Percentiles rank a stretch among this genome's conserved stretches.
These are phyloP conservation scores for Isochrysis galbana DNA, from an alignment of 78 protist species.

Conservation along the genomic window DNA sequence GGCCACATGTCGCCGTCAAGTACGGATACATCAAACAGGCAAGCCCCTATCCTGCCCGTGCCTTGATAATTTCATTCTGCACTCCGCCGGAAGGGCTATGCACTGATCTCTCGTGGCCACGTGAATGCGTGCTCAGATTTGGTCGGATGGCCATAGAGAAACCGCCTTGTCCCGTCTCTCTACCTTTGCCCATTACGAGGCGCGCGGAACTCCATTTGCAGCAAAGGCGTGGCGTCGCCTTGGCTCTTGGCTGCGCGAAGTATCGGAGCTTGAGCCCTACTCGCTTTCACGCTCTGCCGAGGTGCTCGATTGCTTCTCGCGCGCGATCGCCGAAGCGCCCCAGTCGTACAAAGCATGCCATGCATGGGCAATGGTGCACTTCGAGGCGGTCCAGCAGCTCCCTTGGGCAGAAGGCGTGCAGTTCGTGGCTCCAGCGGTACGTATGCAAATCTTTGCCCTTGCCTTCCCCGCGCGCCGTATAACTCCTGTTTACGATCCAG, in stretches of 20 bases:
- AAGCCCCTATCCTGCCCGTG: no score
- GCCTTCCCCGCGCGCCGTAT: no score
- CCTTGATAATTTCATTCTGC: no score
- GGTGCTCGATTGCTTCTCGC: conserved; percentile 43
- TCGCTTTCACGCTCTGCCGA: background rate
- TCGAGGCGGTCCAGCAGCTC: background rate
- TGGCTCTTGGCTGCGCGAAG: background rate
- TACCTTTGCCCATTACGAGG: background rate
- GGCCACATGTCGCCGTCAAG: no score
- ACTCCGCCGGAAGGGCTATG: no score
- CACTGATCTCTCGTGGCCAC: no score
- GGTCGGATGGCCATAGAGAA: conserved; percentile 65
- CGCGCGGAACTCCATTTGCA: background rate
- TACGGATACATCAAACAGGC: conserved; percentile 56
- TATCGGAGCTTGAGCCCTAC: background rate
- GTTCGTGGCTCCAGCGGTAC: background rate
- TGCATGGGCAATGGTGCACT: conserved; percentile 89
- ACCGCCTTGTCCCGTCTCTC: background rate
- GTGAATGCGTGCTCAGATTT: no score
- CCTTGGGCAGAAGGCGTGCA: background rate
- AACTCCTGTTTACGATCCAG: no score
- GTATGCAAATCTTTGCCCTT: background rate
- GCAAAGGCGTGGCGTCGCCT: background rate
- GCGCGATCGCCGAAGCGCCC: conserved; percentile 69
- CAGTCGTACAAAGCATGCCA: conserved; percentile 96